Percentiles rank a stretch among this genome's conserved stretches.
phyloP scores from a whole-genome alignment of 148 eudicot genomes.

The Euryodendron excelsum region DNA sequence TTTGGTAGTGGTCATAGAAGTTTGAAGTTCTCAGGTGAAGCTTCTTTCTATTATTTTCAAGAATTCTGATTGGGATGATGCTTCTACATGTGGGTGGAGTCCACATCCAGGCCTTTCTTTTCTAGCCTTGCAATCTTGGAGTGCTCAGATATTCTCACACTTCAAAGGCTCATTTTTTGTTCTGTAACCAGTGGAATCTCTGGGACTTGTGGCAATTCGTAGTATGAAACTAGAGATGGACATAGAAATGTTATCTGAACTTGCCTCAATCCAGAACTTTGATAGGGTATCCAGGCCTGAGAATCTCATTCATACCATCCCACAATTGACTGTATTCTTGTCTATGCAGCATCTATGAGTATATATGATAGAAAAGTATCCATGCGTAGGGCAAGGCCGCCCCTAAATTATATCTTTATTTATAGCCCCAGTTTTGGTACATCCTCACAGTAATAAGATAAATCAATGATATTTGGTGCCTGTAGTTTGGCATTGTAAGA shows the following conservation, averaged over 20 bases:
- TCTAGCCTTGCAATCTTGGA: neutral
- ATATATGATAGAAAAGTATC: neutral
- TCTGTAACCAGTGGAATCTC: neutral
- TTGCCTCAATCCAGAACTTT: neutral
- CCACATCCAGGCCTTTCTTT: neutral
- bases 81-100: neutral
- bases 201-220: neutral
- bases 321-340: neutral
- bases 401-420: neutral
- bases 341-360: neutral
- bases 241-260: neutral
- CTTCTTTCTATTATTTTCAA: neutral
- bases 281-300: slow-evolving; percentile 6
- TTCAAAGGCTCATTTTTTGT: neutral
- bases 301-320: neutral
- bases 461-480: neutral
- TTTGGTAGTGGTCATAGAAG: neutral
- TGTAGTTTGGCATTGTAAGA: neutral
- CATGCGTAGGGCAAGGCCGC: neutral
- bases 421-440: neutral
- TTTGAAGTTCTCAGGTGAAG: neutral
- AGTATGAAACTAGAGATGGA: neutral
- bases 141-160: neutral
- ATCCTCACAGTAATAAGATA: neutral
- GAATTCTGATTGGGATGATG: neutral